Base-by-base conservation (phyloP, 2,329 filamentous ascomycete genomes). In the Hypocreales sp. region DNA sequence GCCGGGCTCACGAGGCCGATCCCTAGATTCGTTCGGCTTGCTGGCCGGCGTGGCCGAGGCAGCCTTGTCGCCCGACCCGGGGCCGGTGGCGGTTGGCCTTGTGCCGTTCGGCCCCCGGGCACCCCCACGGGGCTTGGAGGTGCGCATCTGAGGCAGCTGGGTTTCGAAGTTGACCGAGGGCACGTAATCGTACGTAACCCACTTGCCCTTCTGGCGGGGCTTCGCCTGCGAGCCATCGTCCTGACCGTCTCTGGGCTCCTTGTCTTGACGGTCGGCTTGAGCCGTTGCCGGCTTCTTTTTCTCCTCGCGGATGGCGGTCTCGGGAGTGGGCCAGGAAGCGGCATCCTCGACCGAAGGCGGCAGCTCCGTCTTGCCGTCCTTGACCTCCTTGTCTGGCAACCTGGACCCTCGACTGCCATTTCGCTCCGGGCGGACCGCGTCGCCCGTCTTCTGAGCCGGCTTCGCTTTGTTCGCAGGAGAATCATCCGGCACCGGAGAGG, bases 151-250 rank as follows among this genome's bases (percentile, higher is more conserved):
- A 10, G 76, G 72, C 22, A 93, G 51, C 16, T 79, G 82, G 1
- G 90, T 94, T 48, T 82, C 79, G 53, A 92, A 95, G 31, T 76
- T 75, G 26, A 90, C 83, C 10, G 72, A 78, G 7, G 84, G 87
- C 9, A 81, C 82, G 44, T 86, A 87, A 19, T 77, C 72, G 31
- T 94, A 70, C 2, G 74, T 67, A 32, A 81, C 74, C 87, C 90
- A 95, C 44, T 84, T 81, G 42, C 79, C 73, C 60, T 92, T 92
- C 65, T 75, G 51, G 59, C 69, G 41, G 15, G 55, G 44, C 43
- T 67, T 67, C 26, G 44, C 42, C 33, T 56, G 40, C 13, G 39
- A 37, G 39, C 50, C 41, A 45, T 62, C 41, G 29, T 72, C 72
- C 35, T 73, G 65, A 23, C 52, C 40, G 30, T 71, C 72, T 35